These are phyloP conservation scores for Capniomyces stellatus DNA, from an alignment of 371 early-diverging fungal genomes.

Conservation along the genomic window DNA sequence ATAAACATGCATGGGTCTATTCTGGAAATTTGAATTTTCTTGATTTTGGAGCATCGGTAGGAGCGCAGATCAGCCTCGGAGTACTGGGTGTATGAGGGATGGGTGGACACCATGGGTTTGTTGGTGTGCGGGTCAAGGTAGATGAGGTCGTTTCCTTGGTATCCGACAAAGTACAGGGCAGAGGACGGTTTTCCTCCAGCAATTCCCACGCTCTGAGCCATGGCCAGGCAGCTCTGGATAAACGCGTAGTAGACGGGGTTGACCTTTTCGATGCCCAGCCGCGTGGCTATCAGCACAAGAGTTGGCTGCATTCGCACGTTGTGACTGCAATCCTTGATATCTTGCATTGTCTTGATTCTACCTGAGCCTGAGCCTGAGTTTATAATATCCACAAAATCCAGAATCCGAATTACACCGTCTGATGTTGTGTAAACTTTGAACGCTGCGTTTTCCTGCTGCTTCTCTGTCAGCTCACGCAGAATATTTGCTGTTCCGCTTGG, in stretches of 20 bases:
- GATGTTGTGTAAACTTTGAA: slow-evolving; percentile 19
- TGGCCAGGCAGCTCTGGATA: slow-evolving; percentile 48
- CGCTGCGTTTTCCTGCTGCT: slow-evolving; percentile 5
- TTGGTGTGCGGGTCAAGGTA: slow-evolving; percentile 91
- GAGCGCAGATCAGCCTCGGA: slow-evolving; percentile 35
- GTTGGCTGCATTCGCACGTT: slow-evolving; percentile 29
- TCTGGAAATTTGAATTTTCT: slow-evolving; percentile 46
- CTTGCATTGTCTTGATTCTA: background rate
- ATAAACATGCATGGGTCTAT: slow-evolving; percentile 87
- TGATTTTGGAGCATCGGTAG: slow-evolving; percentile 63
- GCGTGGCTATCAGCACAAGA: slow-evolving; percentile 66
- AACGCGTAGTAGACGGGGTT: slow-evolving; percentile 70
- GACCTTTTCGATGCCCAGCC: slow-evolving; percentile 72
- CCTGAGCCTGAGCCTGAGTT: background rate
- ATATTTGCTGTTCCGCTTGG: slow-evolving; percentile 84
- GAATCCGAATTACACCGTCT: slow-evolving; percentile 18
- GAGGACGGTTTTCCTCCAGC: slow-evolving; percentile 90
- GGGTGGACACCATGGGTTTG: slow-evolving; percentile 30
- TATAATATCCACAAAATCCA: slow-evolving; percentile 11
- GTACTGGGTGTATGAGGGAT: slow-evolving; percentile 6
- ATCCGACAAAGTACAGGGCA: slow-evolving; percentile 79
- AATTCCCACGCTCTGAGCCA: slow-evolving; percentile 69
- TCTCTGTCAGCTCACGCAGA: slow-evolving; percentile 36
- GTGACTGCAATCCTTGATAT: background rate
- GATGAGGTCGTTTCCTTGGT: slow-evolving; percentile 48